A percentile compares a stretch with the other conserved stretches of the same genome.
Conservation (phyloP, 1,139 yeast genomes). For the Arxiozyma slooffiae region DNA sequence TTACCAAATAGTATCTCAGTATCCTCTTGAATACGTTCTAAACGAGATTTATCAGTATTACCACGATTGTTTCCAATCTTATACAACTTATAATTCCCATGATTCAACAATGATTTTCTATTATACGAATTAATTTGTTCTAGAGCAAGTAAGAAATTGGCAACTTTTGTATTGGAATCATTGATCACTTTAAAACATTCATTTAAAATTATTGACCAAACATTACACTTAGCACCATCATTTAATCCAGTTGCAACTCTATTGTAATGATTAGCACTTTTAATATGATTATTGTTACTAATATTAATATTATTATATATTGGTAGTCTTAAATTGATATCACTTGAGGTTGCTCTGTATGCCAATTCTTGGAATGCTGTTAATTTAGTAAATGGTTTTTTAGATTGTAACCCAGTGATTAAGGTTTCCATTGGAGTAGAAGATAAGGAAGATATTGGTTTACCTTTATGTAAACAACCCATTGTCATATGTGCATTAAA, state of each 20-base stretch:
- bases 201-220: constrained; percentile 51
- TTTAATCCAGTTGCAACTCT: neutral
- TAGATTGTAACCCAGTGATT: constrained; percentile 55
- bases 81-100: no score
- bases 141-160: constrained; percentile 18
- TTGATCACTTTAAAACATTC: constrained; percentile 49
- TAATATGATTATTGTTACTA: neutral
- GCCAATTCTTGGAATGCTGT: constrained; percentile 73
- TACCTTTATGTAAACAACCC: constrained; percentile 73
- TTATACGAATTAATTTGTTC: constrained; percentile 10
- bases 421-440: constrained; percentile 67
- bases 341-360: constrained; percentile 43
- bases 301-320: constrained; percentile 37
- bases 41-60: neutral
- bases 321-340: constrained; percentile 41
- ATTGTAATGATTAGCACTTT: constrained; percentile 14
- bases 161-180: constrained; percentile 23
- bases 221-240: constrained; percentile 33
- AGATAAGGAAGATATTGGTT: constrained; percentile 57
- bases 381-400: constrained; percentile 47
- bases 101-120: neutral
- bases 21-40: constrained; percentile 5
- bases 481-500: constrained; percentile 68
- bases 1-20: constrained; percentile 4
- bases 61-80: neutral